Conservation (phyloP, 352 stramenopile genomes). For the Globisporangium paroecandrum region DNA sequence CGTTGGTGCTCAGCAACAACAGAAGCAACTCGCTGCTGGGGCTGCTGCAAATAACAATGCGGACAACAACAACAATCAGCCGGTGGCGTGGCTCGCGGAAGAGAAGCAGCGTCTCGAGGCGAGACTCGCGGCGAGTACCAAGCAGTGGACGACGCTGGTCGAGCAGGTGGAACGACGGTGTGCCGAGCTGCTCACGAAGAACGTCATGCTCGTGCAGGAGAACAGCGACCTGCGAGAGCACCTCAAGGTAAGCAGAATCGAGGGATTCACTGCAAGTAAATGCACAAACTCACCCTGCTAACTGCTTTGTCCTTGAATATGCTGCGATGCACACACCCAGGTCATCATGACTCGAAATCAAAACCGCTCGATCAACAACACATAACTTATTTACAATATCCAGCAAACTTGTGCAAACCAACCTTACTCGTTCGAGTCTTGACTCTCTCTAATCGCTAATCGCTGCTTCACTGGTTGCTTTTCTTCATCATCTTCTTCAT, state of each 20-base stretch:
- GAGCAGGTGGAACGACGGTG: slow-evolving; percentile 60
- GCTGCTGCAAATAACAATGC: background rate
- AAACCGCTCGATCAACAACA: background rate
- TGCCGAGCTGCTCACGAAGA: slow-evolving; percentile 62
- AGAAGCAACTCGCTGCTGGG: background rate
- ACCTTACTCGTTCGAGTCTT: background rate
- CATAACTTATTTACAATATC: slow-evolving; percentile 2
- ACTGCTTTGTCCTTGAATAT: background rate
- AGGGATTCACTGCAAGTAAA: background rate
- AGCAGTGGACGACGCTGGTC: slow-evolving; percentile 37
- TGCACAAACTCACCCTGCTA: background rate
- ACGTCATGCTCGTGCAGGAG: slow-evolving; percentile 68
- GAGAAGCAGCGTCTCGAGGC: slow-evolving; percentile 38
- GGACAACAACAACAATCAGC: background rate
- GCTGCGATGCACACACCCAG: background rate
- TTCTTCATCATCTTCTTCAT: too few relatives aligned
- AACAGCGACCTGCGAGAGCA: slow-evolving; percentile 44
- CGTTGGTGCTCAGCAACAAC: background rate
- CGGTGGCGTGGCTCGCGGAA: background rate
- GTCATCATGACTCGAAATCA: background rate
- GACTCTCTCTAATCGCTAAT: background rate
- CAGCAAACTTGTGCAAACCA: background rate
- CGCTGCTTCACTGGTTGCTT: background rate
- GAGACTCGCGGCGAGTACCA: slow-evolving; percentile 30
- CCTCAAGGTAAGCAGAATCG: slow-evolving; percentile 19